Percentiles rank a stretch among this genome's conserved stretches.
Evolutionary conservation across 2,329 filamentous ascomycete genomes (phyloP).

Genomic region (Amauroascus niger): DNA sequence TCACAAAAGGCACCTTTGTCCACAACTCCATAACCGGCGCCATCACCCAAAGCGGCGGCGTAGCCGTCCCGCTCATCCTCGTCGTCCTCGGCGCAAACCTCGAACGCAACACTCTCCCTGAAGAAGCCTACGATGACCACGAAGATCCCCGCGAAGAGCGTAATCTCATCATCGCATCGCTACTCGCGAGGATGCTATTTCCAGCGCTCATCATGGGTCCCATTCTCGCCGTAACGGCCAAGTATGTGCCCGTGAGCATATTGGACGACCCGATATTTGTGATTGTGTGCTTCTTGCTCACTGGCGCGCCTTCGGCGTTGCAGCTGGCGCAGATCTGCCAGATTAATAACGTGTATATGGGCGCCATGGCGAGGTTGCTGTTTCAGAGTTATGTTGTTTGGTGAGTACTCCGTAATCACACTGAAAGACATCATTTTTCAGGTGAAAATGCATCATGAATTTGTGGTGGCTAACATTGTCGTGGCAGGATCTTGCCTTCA

Average conservation of each 20-base stretch:
- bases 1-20: slow-evolving; percentile 77
- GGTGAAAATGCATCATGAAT: background rate
- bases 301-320: slow-evolving; percentile 82
- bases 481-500: slow-evolving; percentile 73
- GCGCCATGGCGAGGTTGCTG: slow-evolving; percentile 81
- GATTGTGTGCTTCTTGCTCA: slow-evolving; percentile 92
- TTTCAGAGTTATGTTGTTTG: slow-evolving; percentile 97
- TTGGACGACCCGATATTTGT: slow-evolving; percentile 96
- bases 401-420: slow-evolving; percentile 43
- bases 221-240: slow-evolving; percentile 73
- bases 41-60: slow-evolving; percentile 71
- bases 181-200: slow-evolving; percentile 83
- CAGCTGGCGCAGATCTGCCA: slow-evolving; percentile 98
- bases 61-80: slow-evolving; percentile 88
- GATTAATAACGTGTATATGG: slow-evolving; percentile 92
- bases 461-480: slow-evolving; percentile 4
- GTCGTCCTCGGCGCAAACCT: slow-evolving; percentile 93
- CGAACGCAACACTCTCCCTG: slow-evolving; percentile 76
- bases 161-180: slow-evolving; percentile 72
- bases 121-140: slow-evolving; percentile 52
- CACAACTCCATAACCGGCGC: slow-evolving; percentile 88
- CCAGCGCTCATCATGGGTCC: slow-evolving; percentile 90
- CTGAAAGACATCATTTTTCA: too few species aligned
- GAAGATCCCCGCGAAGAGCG: slow-evolving; percentile 61
- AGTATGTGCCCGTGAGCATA: slow-evolving; percentile 86